Percentiles rank a stretch among this genome's conserved stretches.
Conservation (phyloP, 2,329 filamentous ascomycete species). For the Intubia oerlemansii region DNA sequence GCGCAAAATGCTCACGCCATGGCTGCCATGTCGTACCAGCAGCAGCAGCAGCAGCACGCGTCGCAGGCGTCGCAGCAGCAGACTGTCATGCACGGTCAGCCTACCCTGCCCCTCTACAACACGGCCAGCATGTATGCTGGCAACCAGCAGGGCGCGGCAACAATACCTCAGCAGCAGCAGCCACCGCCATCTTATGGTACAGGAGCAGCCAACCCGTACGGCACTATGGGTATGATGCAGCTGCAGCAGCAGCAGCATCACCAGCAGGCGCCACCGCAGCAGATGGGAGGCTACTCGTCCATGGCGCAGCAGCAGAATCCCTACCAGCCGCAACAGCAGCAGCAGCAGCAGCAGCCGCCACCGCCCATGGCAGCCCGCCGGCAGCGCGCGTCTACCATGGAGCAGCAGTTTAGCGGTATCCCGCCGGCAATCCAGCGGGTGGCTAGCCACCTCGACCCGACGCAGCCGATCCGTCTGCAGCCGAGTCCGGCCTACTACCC, state of each 20-base stretch:
- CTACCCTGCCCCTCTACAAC: slow-evolving; percentile 48
- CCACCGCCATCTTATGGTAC: slow-evolving; percentile 29
- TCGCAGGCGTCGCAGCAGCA: slow-evolving; percentile 15
- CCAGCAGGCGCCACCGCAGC: slow-evolving; percentile 35
- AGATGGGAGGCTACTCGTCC: too few relatives aligned
- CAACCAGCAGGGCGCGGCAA: slow-evolving; percentile 25
- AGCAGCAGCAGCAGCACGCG: slow-evolving; percentile 9
- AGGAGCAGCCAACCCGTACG: slow-evolving; percentile 47
- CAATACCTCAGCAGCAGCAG: slow-evolving; percentile 48
- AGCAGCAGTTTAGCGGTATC: slow-evolving; percentile 82
- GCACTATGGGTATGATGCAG: slow-evolving; percentile 46
- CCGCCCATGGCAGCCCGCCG: slow-evolving; percentile 57
- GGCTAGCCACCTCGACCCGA: slow-evolving; percentile 88
- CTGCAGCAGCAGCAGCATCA: slow-evolving; percentile 41
- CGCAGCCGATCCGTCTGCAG: slow-evolving; percentile 78
- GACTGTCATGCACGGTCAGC: slow-evolving; percentile 6
- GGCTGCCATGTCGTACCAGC: slow-evolving; percentile 27
- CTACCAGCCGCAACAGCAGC: slow-evolving; percentile 37
- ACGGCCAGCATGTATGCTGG: slow-evolving; percentile 45
- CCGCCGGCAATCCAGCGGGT: slow-evolving; percentile 84
- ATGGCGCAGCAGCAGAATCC: slow-evolving; percentile 17
- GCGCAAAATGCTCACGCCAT: slow-evolving; percentile 44
- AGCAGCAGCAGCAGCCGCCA: slow-evolving; percentile 39
- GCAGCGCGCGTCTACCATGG: slow-evolving; percentile 89
- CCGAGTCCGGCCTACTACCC: slow-evolving; percentile 96